Percentiles rank a stretch among this genome's conserved stretches.
Conservation (phyloP, 257 asterid species). For the Avicennia marina region DNA sequence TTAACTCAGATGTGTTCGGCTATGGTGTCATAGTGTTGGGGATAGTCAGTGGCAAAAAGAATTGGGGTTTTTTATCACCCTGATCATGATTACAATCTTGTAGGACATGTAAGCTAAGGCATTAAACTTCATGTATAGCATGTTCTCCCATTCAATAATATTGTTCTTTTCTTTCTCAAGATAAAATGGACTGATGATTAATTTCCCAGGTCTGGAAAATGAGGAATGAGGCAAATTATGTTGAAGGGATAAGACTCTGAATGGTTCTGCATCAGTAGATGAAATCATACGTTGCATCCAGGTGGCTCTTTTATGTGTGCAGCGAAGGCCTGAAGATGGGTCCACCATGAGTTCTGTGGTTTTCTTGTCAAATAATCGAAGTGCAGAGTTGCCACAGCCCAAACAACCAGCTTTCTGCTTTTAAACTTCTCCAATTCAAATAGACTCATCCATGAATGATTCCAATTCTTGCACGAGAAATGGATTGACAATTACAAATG, state of each 20-base stretch:
- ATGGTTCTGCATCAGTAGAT: no score
- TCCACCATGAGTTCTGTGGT: constrained; percentile 43
- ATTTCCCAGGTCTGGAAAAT: constrained; percentile 39
- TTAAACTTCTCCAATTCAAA: no score
- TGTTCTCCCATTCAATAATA: no score
- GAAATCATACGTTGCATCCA: constrained; percentile 40
- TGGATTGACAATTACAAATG: no score
- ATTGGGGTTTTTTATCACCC: constrained; percentile 36
- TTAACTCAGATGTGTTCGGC: constrained; percentile 50
- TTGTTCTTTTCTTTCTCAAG: background rate
- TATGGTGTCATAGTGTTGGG: constrained; percentile 46
- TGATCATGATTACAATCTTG: constrained; percentile 32
- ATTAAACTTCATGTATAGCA: no score
- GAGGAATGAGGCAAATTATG: constrained; percentile 34
- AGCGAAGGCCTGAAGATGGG: constrained; percentile 41
- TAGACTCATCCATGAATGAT: no score
- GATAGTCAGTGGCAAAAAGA: constrained; percentile 38
- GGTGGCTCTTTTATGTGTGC: constrained; percentile 46
- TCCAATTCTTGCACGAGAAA: no score
- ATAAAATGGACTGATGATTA: background rate
- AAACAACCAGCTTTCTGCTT: constrained; percentile 41
- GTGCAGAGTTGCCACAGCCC: constrained; percentile 36
- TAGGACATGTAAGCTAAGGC: constrained; percentile 47
- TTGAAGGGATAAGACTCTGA: constrained; percentile 14
- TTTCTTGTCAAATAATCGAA: constrained; percentile 36